phyloP scores from a whole-genome alignment of 805 yeast genomes.

The Lipomyces anomalus region DNA sequence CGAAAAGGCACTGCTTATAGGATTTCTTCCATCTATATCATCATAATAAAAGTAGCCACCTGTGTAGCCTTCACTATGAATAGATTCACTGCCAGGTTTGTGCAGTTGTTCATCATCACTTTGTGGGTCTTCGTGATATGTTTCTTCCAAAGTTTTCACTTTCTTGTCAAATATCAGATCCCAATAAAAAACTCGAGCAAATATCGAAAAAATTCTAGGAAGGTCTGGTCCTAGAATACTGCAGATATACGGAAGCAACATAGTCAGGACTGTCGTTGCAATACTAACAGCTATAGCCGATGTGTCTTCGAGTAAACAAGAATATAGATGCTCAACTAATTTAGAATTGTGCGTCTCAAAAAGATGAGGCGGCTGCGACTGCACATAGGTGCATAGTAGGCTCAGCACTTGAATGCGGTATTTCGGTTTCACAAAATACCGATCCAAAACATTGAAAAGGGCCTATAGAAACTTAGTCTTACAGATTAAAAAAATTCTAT shows the following conservation, averaged over 20 bases:
- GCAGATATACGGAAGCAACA: slow-evolving; percentile 45
- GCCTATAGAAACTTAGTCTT: too few species aligned
- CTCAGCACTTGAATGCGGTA: slow-evolving; percentile 38
- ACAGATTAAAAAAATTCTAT: too few species aligned
- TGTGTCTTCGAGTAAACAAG: slow-evolving; percentile 40
- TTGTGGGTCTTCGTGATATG: not conserved
- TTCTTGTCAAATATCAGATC: slow-evolving; percentile 14
- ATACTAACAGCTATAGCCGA: slow-evolving; percentile 38
- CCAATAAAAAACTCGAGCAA: slow-evolving; percentile 43
- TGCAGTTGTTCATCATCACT: not conserved
- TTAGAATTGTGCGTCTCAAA: slow-evolving; percentile 35
- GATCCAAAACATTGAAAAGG: slow-evolving; percentile 38
- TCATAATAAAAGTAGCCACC: slow-evolving; percentile 18
- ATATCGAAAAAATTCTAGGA: slow-evolving; percentile 42
- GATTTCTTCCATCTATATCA: slow-evolving; percentile 1
- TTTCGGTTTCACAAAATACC: slow-evolving; percentile 33
- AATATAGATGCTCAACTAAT: slow-evolving; percentile 37
- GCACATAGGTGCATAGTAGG: slow-evolving; percentile 30
- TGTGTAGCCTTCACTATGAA: not conserved
- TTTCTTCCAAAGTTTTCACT: not conserved
- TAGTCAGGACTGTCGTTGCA: slow-evolving; percentile 37
- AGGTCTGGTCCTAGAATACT: slow-evolving; percentile 34
- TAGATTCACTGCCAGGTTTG: not conserved
- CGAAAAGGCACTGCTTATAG: too few species aligned
- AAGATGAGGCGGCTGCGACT: slow-evolving; percentile 32